Percentiles rank a stretch among this genome's conserved stretches.
Evolutionary conservation across 768 basidiomycete genomes (phyloP).

Genomic region (Wakefieldia striispora): DNA sequence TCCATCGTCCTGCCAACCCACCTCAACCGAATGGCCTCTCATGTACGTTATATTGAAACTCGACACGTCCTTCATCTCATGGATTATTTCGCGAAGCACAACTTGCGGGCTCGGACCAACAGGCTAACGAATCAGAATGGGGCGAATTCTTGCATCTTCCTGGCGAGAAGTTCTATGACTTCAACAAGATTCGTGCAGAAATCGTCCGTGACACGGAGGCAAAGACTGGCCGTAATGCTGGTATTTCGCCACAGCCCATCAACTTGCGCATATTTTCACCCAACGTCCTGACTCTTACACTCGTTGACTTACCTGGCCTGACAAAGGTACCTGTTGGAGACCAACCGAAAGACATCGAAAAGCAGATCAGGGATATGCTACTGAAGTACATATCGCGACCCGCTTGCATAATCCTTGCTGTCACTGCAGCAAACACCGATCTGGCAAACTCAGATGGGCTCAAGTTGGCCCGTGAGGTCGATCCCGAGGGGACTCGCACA

Average conservation of each 20-base stretch:
- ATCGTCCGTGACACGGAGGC: conserved; percentile 96
- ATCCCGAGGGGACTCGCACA: conserved; percentile 94
- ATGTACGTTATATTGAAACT: conserved; percentile 34
- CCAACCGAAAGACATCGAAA: conserved; percentile 96
- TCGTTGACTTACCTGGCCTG: conserved; percentile 96
- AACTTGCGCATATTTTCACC: conserved; percentile 97
- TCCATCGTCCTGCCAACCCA: conserved; percentile 68
- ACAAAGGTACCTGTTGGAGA: conserved; percentile 96
- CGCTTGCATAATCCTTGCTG: conserved; percentile 94
- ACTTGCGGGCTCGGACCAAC: conserved; percentile 56
- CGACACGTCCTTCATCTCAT: neutral
- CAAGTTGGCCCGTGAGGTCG: conserved; percentile 94
- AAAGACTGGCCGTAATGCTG: conserved; percentile 98
- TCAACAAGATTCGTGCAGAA: conserved; percentile 94
- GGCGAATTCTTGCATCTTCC: conserved; percentile 98
- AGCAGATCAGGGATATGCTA: conserved; percentile 96
- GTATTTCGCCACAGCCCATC: conserved; percentile 96
- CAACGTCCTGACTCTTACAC: conserved; percentile 93
- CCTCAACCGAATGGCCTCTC: conserved; percentile 42
- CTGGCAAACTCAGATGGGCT: conserved; percentile 98
- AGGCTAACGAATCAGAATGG: conserved; percentile 94
- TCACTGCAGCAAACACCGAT: conserved; percentile 94
- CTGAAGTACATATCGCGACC: conserved; percentile 93
- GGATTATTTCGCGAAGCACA: conserved; percentile 16
- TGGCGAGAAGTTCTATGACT: conserved; percentile 97